Conservation (phyloP, 2,329 filamentous ascomycete species). For the Thielaviopsis euricoi region DNA sequence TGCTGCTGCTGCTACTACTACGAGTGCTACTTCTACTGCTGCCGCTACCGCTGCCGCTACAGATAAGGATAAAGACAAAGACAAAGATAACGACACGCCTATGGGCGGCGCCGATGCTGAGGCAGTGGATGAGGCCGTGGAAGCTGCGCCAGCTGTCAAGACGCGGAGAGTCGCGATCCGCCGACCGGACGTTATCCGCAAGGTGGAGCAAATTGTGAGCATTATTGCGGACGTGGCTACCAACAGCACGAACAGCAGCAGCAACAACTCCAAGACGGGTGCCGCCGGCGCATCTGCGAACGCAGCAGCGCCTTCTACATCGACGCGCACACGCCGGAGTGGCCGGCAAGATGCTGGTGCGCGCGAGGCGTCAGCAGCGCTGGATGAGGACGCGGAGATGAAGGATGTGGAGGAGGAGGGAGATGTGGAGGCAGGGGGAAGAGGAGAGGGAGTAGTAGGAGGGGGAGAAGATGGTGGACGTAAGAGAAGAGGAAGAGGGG, state of each 20-base stretch:
- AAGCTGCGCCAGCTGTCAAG: constrained; percentile 15
- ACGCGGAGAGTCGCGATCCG: constrained; percentile 30
- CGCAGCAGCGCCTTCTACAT: constrained; percentile 19
- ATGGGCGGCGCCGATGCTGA: constrained; percentile 18
- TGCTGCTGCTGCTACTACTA: neutral
- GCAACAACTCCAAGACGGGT: constrained; percentile 19
- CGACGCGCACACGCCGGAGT: neutral
- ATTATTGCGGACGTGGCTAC: constrained; percentile 29
- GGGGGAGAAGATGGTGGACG: constrained; percentile 19
- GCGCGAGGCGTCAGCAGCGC: constrained; percentile 2
- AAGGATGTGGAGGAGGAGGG: constrained; percentile 19
- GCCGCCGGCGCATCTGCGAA: constrained; percentile 23
- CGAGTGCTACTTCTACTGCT: neutral
- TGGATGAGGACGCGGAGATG: constrained; percentile 28
- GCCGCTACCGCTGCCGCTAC: neutral
- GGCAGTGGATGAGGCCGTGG: neutral
- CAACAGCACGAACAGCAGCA: no score
- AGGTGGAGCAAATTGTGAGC: constrained; percentile 40
- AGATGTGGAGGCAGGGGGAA: constrained; percentile 17
- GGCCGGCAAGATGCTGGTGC: neutral
- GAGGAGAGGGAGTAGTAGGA: constrained; percentile 18
- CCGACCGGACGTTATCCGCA: constrained; percentile 41
- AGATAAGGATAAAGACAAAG: constrained; percentile 9
- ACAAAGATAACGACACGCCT: neutral
- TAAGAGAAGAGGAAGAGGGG: constrained; percentile 13